Evolutionary conservation across 495 filamentous ascomycete species (phyloP), one percentile per base, ranked within the genome.

Genomic region (Podospora didyma): DNA sequence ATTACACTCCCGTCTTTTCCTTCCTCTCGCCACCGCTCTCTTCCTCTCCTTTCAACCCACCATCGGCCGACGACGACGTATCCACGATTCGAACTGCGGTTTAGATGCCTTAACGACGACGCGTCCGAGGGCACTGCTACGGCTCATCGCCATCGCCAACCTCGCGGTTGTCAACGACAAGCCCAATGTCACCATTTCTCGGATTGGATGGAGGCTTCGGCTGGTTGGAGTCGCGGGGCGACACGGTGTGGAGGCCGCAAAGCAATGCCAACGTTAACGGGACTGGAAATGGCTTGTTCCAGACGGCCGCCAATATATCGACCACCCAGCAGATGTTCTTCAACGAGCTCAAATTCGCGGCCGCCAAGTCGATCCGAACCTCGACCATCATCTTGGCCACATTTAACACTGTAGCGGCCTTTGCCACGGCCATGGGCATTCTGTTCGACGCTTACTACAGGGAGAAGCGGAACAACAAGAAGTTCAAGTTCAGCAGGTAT

Each of bases 61-160:
- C 63, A 66, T 64, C 64, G 59, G 46, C 61, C 64, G 61, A 64
- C 64, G 9, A 31, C n/a, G 56, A 60, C 62, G 58, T 51, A 58
- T 62, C 66, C 64, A 63, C 58, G 63, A 51, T 54, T 66, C 62
- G 64, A n/a, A 69, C 65, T 65, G 65, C 23, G 58, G 65, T 54
- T 69, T 76, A 73, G 73, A 79, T 79, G 75, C 76, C 66, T 75
- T 73, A 64, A 73, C 65, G 54, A 77, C 67, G 61, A 65, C 69
- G 46, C 53, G 63, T 60, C 58, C 61, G 65, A 73, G 61, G 68
- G 66, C 64, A 65, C 63, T 62, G 62, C 63, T 67, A 68, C 69
- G 75, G 73, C 74, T 69, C 68, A 60, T 71, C 69, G 73, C 75
- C 75, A 70, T 67, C 71, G 69, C 65, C 74, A 73, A 68, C 65